Evolutionary conservation across 306 rosid genomes (phyloP).

Genomic region (Albizia julibrissin): DNA sequence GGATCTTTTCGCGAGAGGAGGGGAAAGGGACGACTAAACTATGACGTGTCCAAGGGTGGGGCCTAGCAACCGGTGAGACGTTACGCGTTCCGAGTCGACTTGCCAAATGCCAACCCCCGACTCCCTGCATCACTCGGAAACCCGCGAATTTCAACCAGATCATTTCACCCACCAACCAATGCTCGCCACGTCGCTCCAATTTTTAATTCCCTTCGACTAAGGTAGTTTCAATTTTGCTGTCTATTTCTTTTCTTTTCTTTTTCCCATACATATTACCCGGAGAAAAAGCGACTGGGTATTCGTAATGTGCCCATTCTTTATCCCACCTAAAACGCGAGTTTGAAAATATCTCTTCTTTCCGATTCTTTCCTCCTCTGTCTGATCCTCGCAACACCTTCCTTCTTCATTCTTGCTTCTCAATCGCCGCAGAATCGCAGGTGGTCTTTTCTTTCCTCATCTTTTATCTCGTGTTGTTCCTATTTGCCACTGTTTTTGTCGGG

Average conservation of each 20-base stretch:
- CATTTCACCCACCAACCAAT: background rate
- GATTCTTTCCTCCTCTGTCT: background rate
- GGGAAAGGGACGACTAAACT: too few relatives aligned
- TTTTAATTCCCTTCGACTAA: too few relatives aligned
- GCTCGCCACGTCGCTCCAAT: background rate
- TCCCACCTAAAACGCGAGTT: background rate
- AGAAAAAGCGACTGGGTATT: background rate
- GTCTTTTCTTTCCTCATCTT: background rate
- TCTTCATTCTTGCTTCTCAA: background rate
- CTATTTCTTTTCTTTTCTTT: background rate
- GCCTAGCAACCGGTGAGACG: background rate
- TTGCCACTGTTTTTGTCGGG: background rate
- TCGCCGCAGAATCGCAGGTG: background rate
- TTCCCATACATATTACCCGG: background rate
- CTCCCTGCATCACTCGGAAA: background rate
- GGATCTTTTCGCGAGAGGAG: too few relatives aligned
- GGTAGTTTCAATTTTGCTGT: background rate
- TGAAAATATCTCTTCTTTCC: background rate
- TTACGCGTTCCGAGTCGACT: background rate
- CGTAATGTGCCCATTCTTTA: background rate
- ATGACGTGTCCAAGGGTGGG: background rate
- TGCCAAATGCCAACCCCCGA: background rate
- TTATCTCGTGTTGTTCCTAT: background rate
- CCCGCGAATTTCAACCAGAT: conserved; percentile 9
- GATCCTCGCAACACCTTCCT: background rate